Base-by-base conservation (phyloP, 768 basidiomycete species). In the Gloeostereum incarnatum region DNA sequence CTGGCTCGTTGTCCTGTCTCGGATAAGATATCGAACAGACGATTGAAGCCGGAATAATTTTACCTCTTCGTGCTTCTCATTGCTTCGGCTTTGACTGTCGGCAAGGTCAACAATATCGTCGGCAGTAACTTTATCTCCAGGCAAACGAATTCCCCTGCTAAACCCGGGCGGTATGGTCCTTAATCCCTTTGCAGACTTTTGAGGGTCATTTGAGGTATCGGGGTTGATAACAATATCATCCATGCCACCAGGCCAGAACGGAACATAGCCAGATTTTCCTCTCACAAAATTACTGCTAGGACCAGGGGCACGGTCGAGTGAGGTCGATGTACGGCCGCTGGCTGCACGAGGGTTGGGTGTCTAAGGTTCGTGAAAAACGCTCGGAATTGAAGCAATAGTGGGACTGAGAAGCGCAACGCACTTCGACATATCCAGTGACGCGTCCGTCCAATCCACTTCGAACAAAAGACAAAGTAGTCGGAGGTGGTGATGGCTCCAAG, bases 221-320 rank as follows among this genome's bases (percentile, higher is more conserved):
- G 60, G 42, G 27, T 66, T 62, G 21, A 61, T 49, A 3, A 71
- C 50, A 2, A 68, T 63, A 46, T 81, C 80, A 30, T 89, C 90
- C 7, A 98, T 63, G 2, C 96, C 96, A 32, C 96, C 96, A 5
- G 96, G 96, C 62, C 80, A 74, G 59, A 98, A 98, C 1, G 96
- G 96, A 6, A 93, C 76, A 59, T 93, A 78, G 31, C 85, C 84
- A 16, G 91, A 85, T 59, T 94, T 96, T 31, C 96, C 96, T 41
- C 93, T 69, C 14, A 98, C 92, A 58, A 98, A 98, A 39, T 75
- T 81, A 38, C 75, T 70, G 41, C 68, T 70, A 0, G 82, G 73
- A 10, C 79, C 89, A 6, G 92, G 93, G 3, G 87, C 84, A 35
- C 94, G 77, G 44, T 82, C 75, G 42, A 93, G 59, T 20, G 88